A percentile compares a stretch with the other conserved stretches of the same genome.
These are phyloP conservation scores for Beta lomatogona DNA, from an alignment of 179 eudicot species.

Conservation along the genomic window DNA sequence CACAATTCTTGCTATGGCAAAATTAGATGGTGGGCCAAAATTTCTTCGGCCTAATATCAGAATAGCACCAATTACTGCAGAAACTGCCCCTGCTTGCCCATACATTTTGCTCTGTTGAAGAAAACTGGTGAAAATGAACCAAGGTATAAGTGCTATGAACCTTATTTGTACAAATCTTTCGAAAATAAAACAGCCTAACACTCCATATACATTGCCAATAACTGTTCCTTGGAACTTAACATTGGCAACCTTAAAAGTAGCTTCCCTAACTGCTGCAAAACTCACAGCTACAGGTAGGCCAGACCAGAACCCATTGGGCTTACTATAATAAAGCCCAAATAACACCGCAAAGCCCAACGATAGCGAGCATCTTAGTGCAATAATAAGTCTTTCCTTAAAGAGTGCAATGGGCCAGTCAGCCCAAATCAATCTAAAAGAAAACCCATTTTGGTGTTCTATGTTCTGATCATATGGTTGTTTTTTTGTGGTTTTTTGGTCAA, in stretches of 20 bases:
- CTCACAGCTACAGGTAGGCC: slow-evolving; percentile 79
- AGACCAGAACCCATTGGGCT: slow-evolving; percentile 70
- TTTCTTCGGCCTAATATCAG: slow-evolving; percentile 66
- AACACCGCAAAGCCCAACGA: slow-evolving; percentile 70
- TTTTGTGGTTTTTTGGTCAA: slow-evolving; percentile 17
- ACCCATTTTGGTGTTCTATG: slow-evolving; percentile 20
- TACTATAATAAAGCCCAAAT: slow-evolving; percentile 65
- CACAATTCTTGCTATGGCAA: slow-evolving; percentile 68
- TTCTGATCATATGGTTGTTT: slow-evolving; percentile 26
- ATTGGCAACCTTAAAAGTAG: slow-evolving; percentile 71
- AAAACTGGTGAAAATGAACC: slow-evolving; percentile 73
- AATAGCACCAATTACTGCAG: slow-evolving; percentile 77
- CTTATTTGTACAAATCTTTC: slow-evolving; percentile 46
- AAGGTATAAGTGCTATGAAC: slow-evolving; percentile 77
- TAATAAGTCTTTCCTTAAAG: slow-evolving; percentile 39
- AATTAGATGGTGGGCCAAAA: slow-evolving; percentile 70
- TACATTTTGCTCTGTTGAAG: slow-evolving; percentile 68
- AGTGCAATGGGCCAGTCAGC: slow-evolving; percentile 26
- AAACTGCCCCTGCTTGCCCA: slow-evolving; percentile 77
- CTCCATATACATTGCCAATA: slow-evolving; percentile 71
- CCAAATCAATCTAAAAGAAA: slow-evolving; percentile 30
- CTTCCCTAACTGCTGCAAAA: slow-evolving; percentile 60
- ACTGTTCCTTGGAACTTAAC: slow-evolving; percentile 80
- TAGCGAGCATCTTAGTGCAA: slow-evolving; percentile 63
- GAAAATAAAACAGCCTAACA: slow-evolving; percentile 65